These are phyloP conservation scores for Xerocomus amazonicus DNA, from an alignment of 1,284 basidiomycete genomes.

Conservation along the genomic window DNA sequence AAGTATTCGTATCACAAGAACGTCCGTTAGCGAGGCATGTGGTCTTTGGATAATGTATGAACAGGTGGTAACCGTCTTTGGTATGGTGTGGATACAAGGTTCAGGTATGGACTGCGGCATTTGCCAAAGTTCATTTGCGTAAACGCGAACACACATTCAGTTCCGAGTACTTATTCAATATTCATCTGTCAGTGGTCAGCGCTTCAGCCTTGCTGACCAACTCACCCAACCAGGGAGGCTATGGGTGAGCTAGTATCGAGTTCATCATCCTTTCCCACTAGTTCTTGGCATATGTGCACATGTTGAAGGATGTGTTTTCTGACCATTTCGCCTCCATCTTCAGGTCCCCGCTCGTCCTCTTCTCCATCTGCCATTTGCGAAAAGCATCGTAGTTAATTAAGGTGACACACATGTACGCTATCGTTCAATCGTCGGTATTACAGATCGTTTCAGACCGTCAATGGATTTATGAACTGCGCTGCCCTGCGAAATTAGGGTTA, in stretches of 20 bases:
- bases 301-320: neutral
- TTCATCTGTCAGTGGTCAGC: no score
- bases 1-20: conserved; percentile 16
- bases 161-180: neutral
- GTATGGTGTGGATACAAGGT: conserved; percentile 4
- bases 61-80: conserved; percentile 12
- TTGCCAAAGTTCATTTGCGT: conserved; percentile 13
- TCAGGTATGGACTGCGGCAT: neutral
- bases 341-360: conserved; percentile 4
- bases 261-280: neutral
- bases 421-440: neutral
- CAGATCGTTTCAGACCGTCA: neutral
- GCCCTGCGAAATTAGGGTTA: neutral
- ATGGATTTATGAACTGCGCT: neutral
- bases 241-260: conserved; percentile 6
- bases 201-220: no score
- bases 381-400: conserved; percentile 13
- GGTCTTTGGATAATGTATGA: conserved; percentile 3
- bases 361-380: conserved; percentile 1
- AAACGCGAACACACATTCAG: neutral
- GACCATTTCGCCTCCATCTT: neutral
- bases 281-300: conserved; percentile 4
- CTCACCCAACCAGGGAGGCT: neutral
- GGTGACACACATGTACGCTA: neutral
- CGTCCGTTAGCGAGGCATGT: conserved; percentile 23